Evolutionary conservation across 805 yeast species (phyloP).

Genomic region (Candida loeiensis): DNA sequence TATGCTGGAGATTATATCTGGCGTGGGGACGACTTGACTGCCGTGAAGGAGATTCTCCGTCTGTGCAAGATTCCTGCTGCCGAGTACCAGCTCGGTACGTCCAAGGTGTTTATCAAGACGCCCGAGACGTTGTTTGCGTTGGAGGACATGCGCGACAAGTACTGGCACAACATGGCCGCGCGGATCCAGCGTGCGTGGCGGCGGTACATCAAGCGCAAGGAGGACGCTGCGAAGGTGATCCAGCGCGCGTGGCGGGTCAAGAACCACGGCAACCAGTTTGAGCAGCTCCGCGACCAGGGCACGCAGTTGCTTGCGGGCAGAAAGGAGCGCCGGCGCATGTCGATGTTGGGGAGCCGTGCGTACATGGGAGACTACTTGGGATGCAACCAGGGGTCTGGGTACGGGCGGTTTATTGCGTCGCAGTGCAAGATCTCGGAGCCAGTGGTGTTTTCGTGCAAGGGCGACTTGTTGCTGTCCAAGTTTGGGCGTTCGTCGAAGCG

Average conservation of each 20-base stretch:
- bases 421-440: conserved; percentile 66
- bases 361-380: conserved; percentile 93
- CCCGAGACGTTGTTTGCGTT: conserved; percentile 95
- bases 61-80: conserved; percentile 65
- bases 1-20: conserved; percentile 77
- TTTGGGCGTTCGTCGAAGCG: conserved; percentile 91
- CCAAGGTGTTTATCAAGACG: conserved; percentile 91
- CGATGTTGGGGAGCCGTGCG: conserved; percentile 81
- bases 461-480: conserved; percentile 77
- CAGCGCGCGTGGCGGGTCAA: conserved; percentile 82
- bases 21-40: conserved; percentile 52
- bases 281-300: conserved; percentile 83
- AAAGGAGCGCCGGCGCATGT: conserved; percentile 87
- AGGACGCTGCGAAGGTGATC: conserved; percentile 77
- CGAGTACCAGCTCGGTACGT: conserved; percentile 88
- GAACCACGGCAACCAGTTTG: conserved; percentile 76
- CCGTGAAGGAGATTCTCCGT: conserved; percentile 47
- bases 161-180: conserved; percentile 98
- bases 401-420: conserved; percentile 70
- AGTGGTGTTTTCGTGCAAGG: conserved; percentile 75
- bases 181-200: conserved; percentile 97
- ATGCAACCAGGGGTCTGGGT: conserved; percentile 66
- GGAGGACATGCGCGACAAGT: conserved; percentile 93
- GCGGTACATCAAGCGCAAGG: conserved; percentile 71
- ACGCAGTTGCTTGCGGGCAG: conserved; percentile 62